Base-by-base conservation (phyloP, 2,329 filamentous ascomycete species). In the Microdochium trichocladiopsis region DNA sequence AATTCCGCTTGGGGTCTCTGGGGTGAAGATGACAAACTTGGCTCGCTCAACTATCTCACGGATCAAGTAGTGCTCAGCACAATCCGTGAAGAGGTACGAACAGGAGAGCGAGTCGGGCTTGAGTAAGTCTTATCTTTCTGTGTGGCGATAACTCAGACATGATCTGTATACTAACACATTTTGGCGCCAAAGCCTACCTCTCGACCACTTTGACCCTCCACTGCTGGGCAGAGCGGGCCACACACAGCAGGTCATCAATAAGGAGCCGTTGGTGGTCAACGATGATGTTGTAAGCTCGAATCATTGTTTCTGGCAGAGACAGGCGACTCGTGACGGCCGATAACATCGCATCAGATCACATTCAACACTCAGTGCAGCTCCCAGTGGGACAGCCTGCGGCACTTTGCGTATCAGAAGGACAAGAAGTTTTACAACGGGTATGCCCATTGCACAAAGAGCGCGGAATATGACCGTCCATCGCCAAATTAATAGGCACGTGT, bases 361-460 rank as follows among this genome's bases (percentile, higher is more conserved):
- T 56, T 58, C 55, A 58, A 58, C 50, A 57, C 56, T 2, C 57
- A 58, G 24, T 48, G 48, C n/a, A 55, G 53, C 36, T 54, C 51
- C 16, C 57, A 57, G 41, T 58, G 57, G 68, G 67, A 70, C 60
- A 66, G 68, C 4, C 68, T 70, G 37, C 56, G 67, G 24, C 68
- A 71, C 58, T 70, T 62, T 50, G 67, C 55, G 5, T 51, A 47
- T 24, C 50, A 41, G 14, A 48, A 43, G 22, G 37, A 31, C 28
- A 31, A 14, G 14, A 31, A 31, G 28, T 31, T 31, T 14, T 31
- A 31, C n/a, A 49, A 21, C 16, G 18, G 22, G 24, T 18, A n/a
- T 9, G 11, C 51, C 8, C 51, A 51, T 11, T 51, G 48, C 12
- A 22, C n/a, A 11, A 33, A 50, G 14, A 51, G 8, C n/a, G 24